These are phyloP conservation scores for Coniosporium tulheliwenetii DNA, from an alignment of 2,329 filamentous ascomycete species.

Conservation along the genomic window DNA sequence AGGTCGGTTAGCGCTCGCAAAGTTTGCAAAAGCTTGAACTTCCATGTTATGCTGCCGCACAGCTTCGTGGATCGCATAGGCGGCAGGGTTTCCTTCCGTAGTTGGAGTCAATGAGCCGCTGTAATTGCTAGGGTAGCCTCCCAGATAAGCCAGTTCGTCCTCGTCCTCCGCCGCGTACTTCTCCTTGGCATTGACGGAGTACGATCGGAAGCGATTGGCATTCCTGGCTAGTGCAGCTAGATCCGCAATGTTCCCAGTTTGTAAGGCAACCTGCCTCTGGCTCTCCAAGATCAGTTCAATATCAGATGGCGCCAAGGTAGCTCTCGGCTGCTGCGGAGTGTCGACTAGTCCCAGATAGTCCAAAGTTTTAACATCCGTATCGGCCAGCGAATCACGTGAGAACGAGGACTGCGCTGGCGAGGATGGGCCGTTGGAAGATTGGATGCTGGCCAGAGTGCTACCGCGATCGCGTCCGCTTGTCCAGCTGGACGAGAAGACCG, in stretches of 20 bases:
- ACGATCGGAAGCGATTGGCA: slow-evolving; percentile 81
- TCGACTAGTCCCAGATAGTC: slow-evolving; percentile 94
- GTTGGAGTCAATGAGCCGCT: slow-evolving; percentile 45
- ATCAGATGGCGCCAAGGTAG: slow-evolving; percentile 51
- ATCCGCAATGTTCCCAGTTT: slow-evolving; percentile 53
- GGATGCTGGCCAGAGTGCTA: slow-evolving; percentile 78
- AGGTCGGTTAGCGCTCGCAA: slow-evolving; percentile 67
- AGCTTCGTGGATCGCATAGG: slow-evolving; percentile 47
- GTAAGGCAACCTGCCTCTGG: slow-evolving; percentile 31
- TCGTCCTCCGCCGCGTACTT: slow-evolving; percentile 87
- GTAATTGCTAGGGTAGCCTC: slow-evolving; percentile 36
- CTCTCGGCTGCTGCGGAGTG: slow-evolving; percentile 67
- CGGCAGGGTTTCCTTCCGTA: slow-evolving; percentile 37
- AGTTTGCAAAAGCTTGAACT: slow-evolving; percentile 80
- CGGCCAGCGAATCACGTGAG: slow-evolving; percentile 68
- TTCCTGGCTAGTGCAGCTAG: slow-evolving; percentile 56
- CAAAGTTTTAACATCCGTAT: slow-evolving; percentile 81
- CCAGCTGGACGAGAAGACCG: slow-evolving; percentile 81
- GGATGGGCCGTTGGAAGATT: slow-evolving; percentile 71
- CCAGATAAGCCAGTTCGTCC: slow-evolving; percentile 43
- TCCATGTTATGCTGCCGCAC: slow-evolving; percentile 88
- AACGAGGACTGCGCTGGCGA: slow-evolving; percentile 79
- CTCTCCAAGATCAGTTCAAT: slow-evolving; percentile 34
- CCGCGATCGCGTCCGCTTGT: slow-evolving; percentile 64
- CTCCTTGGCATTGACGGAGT: slow-evolving; percentile 97